Base-by-base conservation (phyloP, 495 filamentous ascomycete species). In the Trichoderma virens region DNA sequence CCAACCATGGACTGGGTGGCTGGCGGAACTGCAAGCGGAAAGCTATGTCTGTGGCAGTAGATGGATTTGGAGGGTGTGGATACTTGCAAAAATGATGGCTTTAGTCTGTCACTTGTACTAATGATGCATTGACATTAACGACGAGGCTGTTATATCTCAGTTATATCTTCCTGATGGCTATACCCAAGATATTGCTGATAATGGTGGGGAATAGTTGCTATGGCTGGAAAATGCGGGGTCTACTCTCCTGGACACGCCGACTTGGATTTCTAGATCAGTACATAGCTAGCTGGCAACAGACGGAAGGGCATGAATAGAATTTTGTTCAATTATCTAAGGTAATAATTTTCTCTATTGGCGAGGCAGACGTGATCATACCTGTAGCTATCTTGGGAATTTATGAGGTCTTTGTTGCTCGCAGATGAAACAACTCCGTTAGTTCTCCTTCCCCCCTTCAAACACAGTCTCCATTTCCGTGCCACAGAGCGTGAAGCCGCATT, bases 21-120 rank as follows among this genome's bases (percentile, higher is more conserved):
- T 3, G 93, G 88, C 23, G 94, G 93, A 1, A 98, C 88, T 14
- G 91, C 88, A 3, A 97, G 92, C 72, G 94, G 94, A 18, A 98
- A 98, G 75, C 70, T 98, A 32, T 92, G 86, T 73, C 74, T 98
- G 35, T 98, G 93, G 90, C 88, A 87, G 87, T 97, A 77, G 81
- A 63, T 16, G 20, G 16, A 25, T 5, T 25, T 47, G n/a, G n/a
- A n/a, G 4, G 4, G 13, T 41, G 18, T 2, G 18, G 18, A 16
- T 41, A 1, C 18, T 41, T 41, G 18, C 11, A 5, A 41, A 5
- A 18, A 18, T 11, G 9, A 39, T 13, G 6, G 38, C 38, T 41
- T 16, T 18, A 41, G 11, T 16, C 18, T 18, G 13, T 16, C 14
- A 11, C 38, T 11, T 41, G 13, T 35, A 35, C 2, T 35, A 13